A percentile compares a stretch with the other conserved stretches of the same genome.
Conservation (phyloP, 2,329 filamentous ascomycete species). For the Peltaster fructicola region DNA sequence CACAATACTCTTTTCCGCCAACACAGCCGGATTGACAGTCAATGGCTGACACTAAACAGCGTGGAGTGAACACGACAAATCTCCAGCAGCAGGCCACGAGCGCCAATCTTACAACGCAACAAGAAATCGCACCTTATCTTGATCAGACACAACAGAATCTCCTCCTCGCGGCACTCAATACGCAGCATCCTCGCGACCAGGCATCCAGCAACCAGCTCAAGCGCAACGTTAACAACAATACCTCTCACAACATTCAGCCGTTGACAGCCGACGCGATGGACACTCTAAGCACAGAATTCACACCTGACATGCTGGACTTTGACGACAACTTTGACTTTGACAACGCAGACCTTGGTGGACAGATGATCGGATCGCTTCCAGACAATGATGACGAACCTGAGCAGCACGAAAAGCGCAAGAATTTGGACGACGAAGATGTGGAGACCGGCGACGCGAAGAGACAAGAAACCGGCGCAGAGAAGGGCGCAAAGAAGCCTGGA, state of each 20-base stretch:
- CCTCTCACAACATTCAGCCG: no score
- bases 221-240: constrained; percentile 1
- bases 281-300: constrained; percentile 23
- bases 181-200: constrained; percentile 19
- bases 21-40: no score
- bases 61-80: neutral
- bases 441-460: constrained; percentile 54
- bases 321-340: constrained; percentile 65
- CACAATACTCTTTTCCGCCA: no score
- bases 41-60: no score
- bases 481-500: constrained; percentile 84
- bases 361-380: constrained; percentile 62
- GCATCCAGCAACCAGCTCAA: neutral
- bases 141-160: constrained; percentile 30
- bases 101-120: constrained; percentile 4
- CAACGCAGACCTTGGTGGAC: constrained; percentile 33
- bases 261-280: constrained; percentile 10
- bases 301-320: constrained; percentile 60
- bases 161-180: constrained; percentile 29
- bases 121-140: constrained; percentile 24
- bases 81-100: constrained; percentile 2
- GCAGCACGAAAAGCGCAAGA: constrained; percentile 50
- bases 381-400: constrained; percentile 25
- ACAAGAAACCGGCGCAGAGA: constrained; percentile 68
- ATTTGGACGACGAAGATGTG: constrained; percentile 46